Base-by-base conservation (phyloP, 257 asterid species). In the Apocynum venetum region DNA sequence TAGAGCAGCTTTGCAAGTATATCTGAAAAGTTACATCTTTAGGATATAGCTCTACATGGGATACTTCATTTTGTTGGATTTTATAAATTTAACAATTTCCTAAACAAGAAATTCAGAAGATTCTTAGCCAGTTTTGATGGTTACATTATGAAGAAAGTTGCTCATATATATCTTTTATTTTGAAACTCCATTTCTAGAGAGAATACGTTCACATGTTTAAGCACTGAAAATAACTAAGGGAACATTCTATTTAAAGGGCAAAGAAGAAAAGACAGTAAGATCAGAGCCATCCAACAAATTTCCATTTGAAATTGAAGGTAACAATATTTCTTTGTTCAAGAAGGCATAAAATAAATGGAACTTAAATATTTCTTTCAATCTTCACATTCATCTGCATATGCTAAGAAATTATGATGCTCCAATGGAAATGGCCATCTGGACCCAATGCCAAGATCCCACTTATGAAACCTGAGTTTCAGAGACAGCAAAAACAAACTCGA, bases 321-420 rank as follows among this genome's bases (percentile, higher is more conserved):
- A 59, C 4, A 1, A 60, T 60, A 41, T 66, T 66, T 64, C 31
- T 15, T 66, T 41, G 12, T 66, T 17, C 72, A 41, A 19, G 0
- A 25, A 8, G n/a, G 4, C 57, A 40, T 46, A 38, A 52, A 3
- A 20, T 67, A 25, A 48, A 43, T 19, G 48, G 5, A 17, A 48
- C 38, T 13, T 15, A 15, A 19, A 55, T 5, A 20, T 74, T 13
- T 74, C 69, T 57, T 57, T 20, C 52, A 12, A 59, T 59, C 31
- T 43, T 74, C 31, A 19, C 36, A 55, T 46, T 15, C 60, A 49
- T 75, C 73, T 68, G 51, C 76, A 77, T 31, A 20, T 13, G 51
- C 31, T 31, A 52, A 51, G 47, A 41, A 31, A 56, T 15, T 55
- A 19, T 38, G 67, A 40, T 48, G 66, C 81, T 84, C 65, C 87